These are phyloP conservation scores for Eragrostis curvula DNA, from an alignment of 176 grass and related monocot genomes.

Conservation along the genomic window DNA sequence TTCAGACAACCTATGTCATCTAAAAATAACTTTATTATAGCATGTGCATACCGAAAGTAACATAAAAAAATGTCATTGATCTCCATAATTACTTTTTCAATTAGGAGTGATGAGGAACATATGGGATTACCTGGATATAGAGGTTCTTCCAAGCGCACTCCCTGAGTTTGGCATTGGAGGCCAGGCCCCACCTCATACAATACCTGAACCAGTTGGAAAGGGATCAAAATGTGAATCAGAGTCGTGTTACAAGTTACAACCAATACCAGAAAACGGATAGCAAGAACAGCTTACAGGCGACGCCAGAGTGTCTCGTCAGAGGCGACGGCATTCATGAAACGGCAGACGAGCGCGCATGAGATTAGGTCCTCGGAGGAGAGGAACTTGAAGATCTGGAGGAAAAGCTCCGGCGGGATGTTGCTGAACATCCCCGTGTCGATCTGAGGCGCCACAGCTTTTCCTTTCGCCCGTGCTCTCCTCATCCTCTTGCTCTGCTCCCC, in stretches of 20 bases:
- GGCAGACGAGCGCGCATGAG: constrained; percentile 74
- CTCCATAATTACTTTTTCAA: neutral
- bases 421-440: constrained; percentile 73
- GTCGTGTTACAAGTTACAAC: neutral
- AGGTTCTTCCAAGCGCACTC: constrained; percentile 94
- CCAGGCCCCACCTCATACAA: constrained; percentile 90
- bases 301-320: constrained; percentile 98
- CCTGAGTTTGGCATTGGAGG: constrained; percentile 63
- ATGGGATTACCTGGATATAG: constrained; percentile 73
- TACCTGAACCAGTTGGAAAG: constrained; percentile 51
- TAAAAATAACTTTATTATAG: neutral
- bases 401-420: constrained; percentile 72
- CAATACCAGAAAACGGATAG: neutral
- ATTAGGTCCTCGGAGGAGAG: constrained; percentile 96
- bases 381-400: constrained; percentile 91
- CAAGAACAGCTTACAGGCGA: constrained; percentile 55
- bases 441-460: constrained; percentile 48
- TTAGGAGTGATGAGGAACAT: neutral
- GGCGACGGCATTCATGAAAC: constrained; percentile 75
- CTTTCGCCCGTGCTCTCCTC: constrained; percentile 42
- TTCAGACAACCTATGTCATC: neutral
- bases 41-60: neutral
- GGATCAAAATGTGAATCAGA: neutral
- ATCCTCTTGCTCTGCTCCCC: constrained; percentile 52
- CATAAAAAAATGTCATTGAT: neutral